Evolutionary conservation across 2,329 filamentous ascomycete species (phyloP).

Genomic region (Lachnellula subtilissima): DNA sequence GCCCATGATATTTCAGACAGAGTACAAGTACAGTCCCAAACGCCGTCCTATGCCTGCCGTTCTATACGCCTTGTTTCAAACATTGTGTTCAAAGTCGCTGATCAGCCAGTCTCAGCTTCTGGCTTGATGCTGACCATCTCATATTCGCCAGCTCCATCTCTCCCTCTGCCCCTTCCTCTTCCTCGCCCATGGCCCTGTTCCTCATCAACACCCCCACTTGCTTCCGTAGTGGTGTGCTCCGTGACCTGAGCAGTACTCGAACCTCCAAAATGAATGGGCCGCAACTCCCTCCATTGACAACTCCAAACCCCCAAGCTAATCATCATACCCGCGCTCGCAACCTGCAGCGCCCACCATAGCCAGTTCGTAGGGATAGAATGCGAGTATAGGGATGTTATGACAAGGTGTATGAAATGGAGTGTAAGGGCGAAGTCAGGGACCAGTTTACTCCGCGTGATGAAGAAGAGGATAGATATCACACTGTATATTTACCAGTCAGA

Average conservation of each 20-base stretch:
- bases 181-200: constrained; percentile 49
- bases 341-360: constrained; percentile 80
- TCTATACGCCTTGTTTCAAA: constrained; percentile 16
- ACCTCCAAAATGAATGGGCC: constrained; percentile 82
- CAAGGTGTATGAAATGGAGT: constrained; percentile 75
- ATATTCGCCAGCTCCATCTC: constrained; percentile 55
- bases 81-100: constrained; percentile 5
- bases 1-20: not conserved
- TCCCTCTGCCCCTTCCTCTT: constrained; percentile 46
- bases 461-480: constrained; percentile 73
- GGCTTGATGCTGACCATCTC: constrained; percentile 58
- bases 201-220: constrained; percentile 34
- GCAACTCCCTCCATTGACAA: constrained; percentile 83
- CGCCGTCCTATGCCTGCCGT: constrained; percentile 16
- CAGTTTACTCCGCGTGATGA: constrained; percentile 86
- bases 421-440: constrained; percentile 93
- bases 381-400: constrained; percentile 74
- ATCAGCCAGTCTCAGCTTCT: constrained; percentile 18
- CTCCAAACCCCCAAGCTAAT: constrained; percentile 77
- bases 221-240: constrained; percentile 20
- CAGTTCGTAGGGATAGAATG: constrained; percentile 68
- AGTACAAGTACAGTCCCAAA: constrained; percentile 13
- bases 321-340: constrained; percentile 58
- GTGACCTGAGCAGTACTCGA: constrained; percentile 27
- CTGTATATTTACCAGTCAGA: constrained; percentile 41